Evolutionary conservation across 768 basidiomycete genomes (phyloP).

Genomic region (Astraeus odoratus): DNA sequence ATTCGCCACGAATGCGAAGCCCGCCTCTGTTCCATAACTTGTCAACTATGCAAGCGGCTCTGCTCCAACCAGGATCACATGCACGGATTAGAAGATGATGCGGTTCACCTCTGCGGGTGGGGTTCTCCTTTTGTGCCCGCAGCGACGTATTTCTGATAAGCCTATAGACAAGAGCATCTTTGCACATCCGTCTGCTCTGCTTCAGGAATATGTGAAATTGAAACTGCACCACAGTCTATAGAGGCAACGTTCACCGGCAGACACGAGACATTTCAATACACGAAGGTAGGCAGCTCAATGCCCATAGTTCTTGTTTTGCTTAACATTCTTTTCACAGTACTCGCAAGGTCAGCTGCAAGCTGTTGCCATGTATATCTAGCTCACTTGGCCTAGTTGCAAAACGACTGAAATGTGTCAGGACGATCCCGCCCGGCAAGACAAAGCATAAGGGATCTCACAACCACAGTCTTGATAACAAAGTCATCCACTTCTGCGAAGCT

Average conservation of each 20-base stretch:
- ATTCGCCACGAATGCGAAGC: slow-evolving; percentile 40
- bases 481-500: slow-evolving; percentile 48
- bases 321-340: neutral
- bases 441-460: slow-evolving; percentile 42
- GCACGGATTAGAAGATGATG: slow-evolving; percentile 34
- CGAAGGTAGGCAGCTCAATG: slow-evolving; percentile 34
- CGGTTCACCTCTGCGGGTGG: slow-evolving; percentile 50
- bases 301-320: neutral
- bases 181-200: slow-evolving; percentile 35
- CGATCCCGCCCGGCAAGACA: slow-evolving; percentile 35
- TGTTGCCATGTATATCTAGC: neutral
- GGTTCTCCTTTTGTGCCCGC: neutral
- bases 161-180: slow-evolving; percentile 38
- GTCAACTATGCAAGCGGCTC: slow-evolving; percentile 44
- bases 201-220: slow-evolving; percentile 45
- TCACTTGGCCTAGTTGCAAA: slow-evolving; percentile 32
- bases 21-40: slow-evolving; percentile 41
- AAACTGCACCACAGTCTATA: slow-evolving; percentile 45
- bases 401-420: slow-evolving; percentile 43
- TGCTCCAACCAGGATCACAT: slow-evolving; percentile 41
- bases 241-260: slow-evolving; percentile 49
- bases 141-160: slow-evolving; percentile 6
- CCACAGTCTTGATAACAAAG: slow-evolving; percentile 36
- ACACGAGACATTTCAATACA: slow-evolving; percentile 51
- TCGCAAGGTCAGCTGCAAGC: slow-evolving; percentile 1